A percentile compares a stretch with the other conserved stretches of the same genome.
Conservation (phyloP, 2,329 filamentous ascomycete species). For the Bisporella sp. region DNA sequence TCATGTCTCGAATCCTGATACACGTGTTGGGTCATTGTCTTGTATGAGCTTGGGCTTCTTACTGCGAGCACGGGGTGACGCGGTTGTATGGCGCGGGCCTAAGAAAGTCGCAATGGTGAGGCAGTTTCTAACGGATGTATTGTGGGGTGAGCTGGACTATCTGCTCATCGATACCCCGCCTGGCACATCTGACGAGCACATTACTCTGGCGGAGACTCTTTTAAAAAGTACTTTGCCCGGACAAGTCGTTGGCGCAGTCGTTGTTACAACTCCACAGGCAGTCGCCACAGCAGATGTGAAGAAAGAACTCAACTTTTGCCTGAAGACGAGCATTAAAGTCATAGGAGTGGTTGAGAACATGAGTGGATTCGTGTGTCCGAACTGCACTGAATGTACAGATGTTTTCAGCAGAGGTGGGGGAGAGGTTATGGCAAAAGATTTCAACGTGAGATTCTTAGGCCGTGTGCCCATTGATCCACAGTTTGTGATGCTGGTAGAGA, state of each 20-base stretch:
- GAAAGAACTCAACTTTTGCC: constrained; percentile 83
- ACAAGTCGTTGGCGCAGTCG: constrained; percentile 78
- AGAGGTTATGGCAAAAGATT: constrained; percentile 80
- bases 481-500: constrained; percentile 83
- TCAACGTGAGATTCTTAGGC: constrained; percentile 76
- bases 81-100: constrained; percentile 93
- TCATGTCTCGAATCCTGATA: constrained; percentile 50
- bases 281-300: constrained; percentile 86
- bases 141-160: constrained; percentile 85
- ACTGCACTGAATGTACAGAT: constrained; percentile 81
- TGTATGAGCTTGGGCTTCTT: constrained; percentile 95
- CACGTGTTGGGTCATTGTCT: constrained; percentile 55
- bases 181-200: constrained; percentile 94
- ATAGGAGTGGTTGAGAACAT: constrained; percentile 96
- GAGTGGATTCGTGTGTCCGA: constrained; percentile 80
- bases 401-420: constrained; percentile 91
- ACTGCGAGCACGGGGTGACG: constrained; percentile 73
- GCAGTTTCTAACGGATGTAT: constrained; percentile 87
- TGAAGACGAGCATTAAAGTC: constrained; percentile 74
- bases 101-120: constrained; percentile 99
- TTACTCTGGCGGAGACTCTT: constrained; percentile 84
- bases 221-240: constrained; percentile 54
- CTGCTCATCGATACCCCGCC: constrained; percentile 93
- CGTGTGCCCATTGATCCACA: constrained; percentile 88
- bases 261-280: constrained; percentile 94